Base-by-base conservation (phyloP, 805 yeast genomes). In the Blastobotrys peoriensis region DNA sequence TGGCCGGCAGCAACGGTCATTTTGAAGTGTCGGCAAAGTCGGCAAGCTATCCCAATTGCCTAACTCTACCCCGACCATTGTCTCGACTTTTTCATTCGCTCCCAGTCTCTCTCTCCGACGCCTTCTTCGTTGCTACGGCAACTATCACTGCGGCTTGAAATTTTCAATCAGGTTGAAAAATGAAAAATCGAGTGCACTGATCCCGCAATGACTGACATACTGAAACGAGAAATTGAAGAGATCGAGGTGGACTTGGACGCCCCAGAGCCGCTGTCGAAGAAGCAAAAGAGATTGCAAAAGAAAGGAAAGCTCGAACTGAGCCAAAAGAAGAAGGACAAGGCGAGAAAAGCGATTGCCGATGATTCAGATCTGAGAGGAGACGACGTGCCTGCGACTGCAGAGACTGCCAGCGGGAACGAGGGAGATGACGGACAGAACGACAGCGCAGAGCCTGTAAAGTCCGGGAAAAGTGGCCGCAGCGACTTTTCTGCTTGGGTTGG, bases 401-500 rank as follows among this genome's bases (percentile, higher is more conserved):
- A 59, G 22, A 50, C 52, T 23, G 57, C 50, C 66, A 57, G 16
- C 60, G 56, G n/a, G 62, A 53, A 37, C 44, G 47, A n/a, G 52
- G 8, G 43, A 16, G 40, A 47, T 25, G 13, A 8, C 8, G 30
- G 30, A 8, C n/a, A n/a, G n/a, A 25, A 25, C 13, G 13, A 8
- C 30, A 16, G 47, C 51, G 1, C 43, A 58, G 49, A 54, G 47
- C 19, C 45, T 49, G 30, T 49, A 49, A 13, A 45, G 45, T 4
- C 47, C 60, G n/a, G n/a, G n/a, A 3, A 59, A 58, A 13, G 56
- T 39, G 58, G 10, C 8, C 30, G 30, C 13, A 73, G 81, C 3
- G 76, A 73, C 44, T 76, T 67, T 56, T 94, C 94, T 37, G 93
- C 88, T 28, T 93, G 98, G 98, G 76, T 93, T 38, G 98, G 98